These are phyloP conservation scores for Pseudogymnoascus verrucosus DNA, from an alignment of 2,329 filamentous ascomycete species.

Conservation along the genomic window DNA sequence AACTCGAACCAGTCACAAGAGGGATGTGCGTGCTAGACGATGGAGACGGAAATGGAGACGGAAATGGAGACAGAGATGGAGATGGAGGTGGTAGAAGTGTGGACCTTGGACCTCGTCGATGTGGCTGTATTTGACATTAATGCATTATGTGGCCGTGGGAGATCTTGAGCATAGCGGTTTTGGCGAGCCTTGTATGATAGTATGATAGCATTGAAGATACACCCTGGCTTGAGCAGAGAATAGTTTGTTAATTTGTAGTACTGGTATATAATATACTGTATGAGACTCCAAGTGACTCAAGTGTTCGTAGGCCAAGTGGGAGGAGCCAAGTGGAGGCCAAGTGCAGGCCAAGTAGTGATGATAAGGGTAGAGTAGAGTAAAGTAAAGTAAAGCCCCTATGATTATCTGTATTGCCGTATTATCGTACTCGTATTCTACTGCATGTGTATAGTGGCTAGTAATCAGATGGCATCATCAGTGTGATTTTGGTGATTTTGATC, in stretches of 20 bases:
- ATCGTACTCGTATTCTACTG: neutral
- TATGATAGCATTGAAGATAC: slow-evolving; percentile 16
- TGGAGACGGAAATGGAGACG: neutral
- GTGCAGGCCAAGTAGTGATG: neutral
- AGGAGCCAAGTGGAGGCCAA: neutral
- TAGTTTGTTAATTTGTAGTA: slow-evolving; percentile 19
- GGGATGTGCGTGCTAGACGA: slow-evolving; percentile 56
- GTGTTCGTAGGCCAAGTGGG: neutral
- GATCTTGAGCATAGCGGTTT: slow-evolving; percentile 28
- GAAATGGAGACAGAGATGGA: neutral
- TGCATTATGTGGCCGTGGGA: slow-evolving; percentile 18
- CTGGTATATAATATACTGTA: neutral
- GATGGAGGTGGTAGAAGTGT: neutral
- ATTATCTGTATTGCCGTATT: neutral
- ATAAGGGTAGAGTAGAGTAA: neutral
- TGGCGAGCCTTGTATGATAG: slow-evolving; percentile 27
- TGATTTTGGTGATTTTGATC: neutral
- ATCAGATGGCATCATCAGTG: neutral
- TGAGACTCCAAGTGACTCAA: neutral
- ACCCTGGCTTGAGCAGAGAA: slow-evolving; percentile 13
- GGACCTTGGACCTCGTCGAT: slow-evolving; percentile 11
- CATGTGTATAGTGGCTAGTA: neutral
- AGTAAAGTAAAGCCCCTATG: neutral
- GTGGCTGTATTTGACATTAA: slow-evolving; percentile 15
- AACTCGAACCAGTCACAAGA: slow-evolving; percentile 62